These are phyloP conservation scores for Lagerstroemia speciosa DNA, from an alignment of 345 rosid genomes.

Conservation along the genomic window DNA sequence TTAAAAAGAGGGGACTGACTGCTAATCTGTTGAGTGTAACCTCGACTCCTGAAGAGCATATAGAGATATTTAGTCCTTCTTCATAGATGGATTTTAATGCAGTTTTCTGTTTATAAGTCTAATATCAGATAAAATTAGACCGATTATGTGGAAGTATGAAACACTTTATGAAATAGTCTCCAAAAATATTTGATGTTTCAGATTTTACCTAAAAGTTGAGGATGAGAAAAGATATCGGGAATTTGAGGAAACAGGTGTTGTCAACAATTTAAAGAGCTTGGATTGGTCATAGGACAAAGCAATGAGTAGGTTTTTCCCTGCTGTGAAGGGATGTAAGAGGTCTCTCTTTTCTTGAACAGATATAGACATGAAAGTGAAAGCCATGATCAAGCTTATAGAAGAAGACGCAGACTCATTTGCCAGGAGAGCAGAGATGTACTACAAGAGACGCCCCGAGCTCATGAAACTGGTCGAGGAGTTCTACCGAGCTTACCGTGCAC, in stretches of 20 bases:
- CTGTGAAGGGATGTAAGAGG: not conserved
- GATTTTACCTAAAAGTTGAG: not conserved
- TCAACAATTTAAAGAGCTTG: not conserved
- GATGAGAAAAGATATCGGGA: not conserved
- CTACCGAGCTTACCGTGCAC: slow-evolving; percentile 93
- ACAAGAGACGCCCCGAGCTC: slow-evolving; percentile 95
- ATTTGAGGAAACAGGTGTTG: not conserved
- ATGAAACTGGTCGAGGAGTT: slow-evolving; percentile 97
- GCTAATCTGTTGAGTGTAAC: not conserved
- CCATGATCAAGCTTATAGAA: slow-evolving; percentile 94
- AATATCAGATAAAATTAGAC: no score
- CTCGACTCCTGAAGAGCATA: not conserved
- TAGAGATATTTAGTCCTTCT: not conserved
- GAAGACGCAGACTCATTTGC: slow-evolving; percentile 99
- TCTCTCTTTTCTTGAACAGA: slow-evolving; percentile 29
- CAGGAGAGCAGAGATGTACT: slow-evolving; percentile 98
- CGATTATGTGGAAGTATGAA: no score
- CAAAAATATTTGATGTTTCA: not conserved
- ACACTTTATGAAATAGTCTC: not conserved
- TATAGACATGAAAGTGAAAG: slow-evolving; percentile 87
- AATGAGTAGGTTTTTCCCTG: not conserved
- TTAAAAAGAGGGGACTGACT: not conserved
- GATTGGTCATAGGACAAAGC: not conserved
- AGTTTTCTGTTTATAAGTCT: not conserved
- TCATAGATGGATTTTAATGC: not conserved